These are phyloP conservation scores for Diplodia intermedia DNA, from an alignment of 2,329 filamentous ascomycete species.

Conservation along the genomic window DNA sequence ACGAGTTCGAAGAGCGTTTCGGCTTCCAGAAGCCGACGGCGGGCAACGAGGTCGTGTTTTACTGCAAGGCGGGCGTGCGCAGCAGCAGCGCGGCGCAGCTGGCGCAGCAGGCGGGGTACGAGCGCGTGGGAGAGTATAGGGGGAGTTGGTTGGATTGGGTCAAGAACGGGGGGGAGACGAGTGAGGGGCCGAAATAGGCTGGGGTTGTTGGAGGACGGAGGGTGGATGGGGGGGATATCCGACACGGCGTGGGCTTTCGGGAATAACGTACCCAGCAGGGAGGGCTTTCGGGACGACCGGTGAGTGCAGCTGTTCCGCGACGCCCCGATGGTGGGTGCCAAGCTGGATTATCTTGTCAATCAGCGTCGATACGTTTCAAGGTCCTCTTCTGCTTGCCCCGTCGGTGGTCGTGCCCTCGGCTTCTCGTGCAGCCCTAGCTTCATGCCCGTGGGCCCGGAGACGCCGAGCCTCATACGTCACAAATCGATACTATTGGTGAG, in stretches of 20 bases:
- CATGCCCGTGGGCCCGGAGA: too few species aligned
- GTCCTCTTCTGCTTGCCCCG: not conserved
- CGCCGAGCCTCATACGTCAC: constrained; percentile 2
- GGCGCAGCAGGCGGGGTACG: constrained; percentile 79
- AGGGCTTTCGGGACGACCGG: not conserved
- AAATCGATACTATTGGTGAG: not conserved
- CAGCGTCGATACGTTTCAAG: not conserved
- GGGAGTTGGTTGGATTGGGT: constrained; percentile 87
- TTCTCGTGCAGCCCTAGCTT: not conserved
- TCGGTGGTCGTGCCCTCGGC: not conserved
- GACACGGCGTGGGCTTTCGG: not conserved
- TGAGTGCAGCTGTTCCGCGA: not conserved
- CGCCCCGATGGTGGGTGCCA: not conserved
- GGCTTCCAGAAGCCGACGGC: constrained; percentile 73
- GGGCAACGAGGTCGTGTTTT: constrained; percentile 73
- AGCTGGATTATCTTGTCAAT: not conserved
- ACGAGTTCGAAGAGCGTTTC: constrained; percentile 84
- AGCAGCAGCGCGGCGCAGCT: constrained; percentile 77
- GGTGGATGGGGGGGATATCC: too few species aligned
- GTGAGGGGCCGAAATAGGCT: constrained; percentile 26
- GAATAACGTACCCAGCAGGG: not conserved
- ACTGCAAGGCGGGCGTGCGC: constrained; percentile 90
- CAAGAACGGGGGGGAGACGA: constrained; percentile 67
- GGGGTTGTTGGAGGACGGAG: not conserved
- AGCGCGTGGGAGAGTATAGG: constrained; percentile 72